Base-by-base conservation (phyloP, 2,329 filamentous ascomycete species). In the Trichoderma sp. region DNA sequence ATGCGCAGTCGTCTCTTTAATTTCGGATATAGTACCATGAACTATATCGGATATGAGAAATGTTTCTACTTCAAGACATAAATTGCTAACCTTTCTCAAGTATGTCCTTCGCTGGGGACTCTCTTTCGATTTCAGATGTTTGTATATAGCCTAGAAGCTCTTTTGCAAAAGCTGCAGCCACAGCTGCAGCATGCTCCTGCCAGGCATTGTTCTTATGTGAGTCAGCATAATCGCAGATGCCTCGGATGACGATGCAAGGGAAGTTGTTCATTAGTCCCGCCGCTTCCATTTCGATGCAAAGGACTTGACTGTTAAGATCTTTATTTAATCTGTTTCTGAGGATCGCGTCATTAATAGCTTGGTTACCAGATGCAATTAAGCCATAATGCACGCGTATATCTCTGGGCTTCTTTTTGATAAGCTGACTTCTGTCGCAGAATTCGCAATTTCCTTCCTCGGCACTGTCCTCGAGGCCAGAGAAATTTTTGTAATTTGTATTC, bases 401-500 rank as follows among this genome's bases (percentile, higher is more conserved):
- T 12, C 43, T 47, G 8, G 43, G 43, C 9, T 47, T 20, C 9
- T 9, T 20, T 1, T 47, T 47, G 0, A 47, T 3, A 20, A 20
- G 0, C 3, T 47, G 43, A 1, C 8, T n/a, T 20, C n/a, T 47
- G 43, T 47, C 43, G 2, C 43, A 47, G 17, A 47, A 47, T 20
- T 11, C 17, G 43, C 43, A 47, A 6, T 12, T 47, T 9, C 2
- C 17, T 20, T 20, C 17, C 1, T 20, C 7, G 6, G 17, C 3
- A 20, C 2, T 11, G 3, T 20, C 17, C 4, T 47, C 15, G 3
- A 47, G 15, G 15, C 8, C 17, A 5, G 39, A n/a, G 8, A 1
- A 0, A n/a, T n/a, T 17, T 0, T 4, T 1, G 6, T n/a, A 47
- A 8, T 3, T 8, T 47, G 7, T 4, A 7, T 4, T 9, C 4